Base-by-base conservation (phyloP, 2,329 filamentous ascomycete species). In the Trichoderma koningii region DNA sequence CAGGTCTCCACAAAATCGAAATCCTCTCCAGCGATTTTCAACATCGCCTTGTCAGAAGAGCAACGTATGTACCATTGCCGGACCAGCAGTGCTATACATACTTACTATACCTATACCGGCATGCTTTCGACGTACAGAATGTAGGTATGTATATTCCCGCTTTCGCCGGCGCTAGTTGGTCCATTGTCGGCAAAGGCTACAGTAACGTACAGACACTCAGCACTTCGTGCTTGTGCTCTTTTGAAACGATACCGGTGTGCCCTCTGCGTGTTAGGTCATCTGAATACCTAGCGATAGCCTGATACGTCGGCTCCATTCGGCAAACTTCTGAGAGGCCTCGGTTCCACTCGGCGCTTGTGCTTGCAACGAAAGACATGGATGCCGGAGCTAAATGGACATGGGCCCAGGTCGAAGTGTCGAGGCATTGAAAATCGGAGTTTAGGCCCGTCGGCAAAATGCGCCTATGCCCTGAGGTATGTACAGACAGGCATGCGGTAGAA, bases 321-420 rank as follows among this genome's bases (percentile, higher is more conserved):
- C 21, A 63, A 63, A 63, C 59, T 53, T 47, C n/a, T 44, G 59
- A 63, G 50, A 55, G 7, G n/a, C 14, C 56, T 28, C 34, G 38
- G 59, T 63, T 55, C 59, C 59, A 63, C 59, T 63, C 59, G 59
- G 59, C 59, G 59, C 59, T 55, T 63, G 50, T 63, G 59, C 59
- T 55, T 53, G 50, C 59, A 63, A 53, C 53, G 23, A 41, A 53
- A 42, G 45, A 28, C 59, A 63, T 63, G 59, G 59, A 38, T 63
- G 50, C 59, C 59, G 59, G 50, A 63, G 59, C 59, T 63, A 63
- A 48, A 55, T 44, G 59, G 23, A 55, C 34, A 47, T 53, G 48
- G 48, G 5, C 10, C 48, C 48, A 53, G 45, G 48, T 38, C 48
- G 48, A 62, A 53, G 47, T 41, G 9, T 52, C 23, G 57, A 62